Conservation (phyloP, 306 rosid species). For the Sindora glabra region DNA sequence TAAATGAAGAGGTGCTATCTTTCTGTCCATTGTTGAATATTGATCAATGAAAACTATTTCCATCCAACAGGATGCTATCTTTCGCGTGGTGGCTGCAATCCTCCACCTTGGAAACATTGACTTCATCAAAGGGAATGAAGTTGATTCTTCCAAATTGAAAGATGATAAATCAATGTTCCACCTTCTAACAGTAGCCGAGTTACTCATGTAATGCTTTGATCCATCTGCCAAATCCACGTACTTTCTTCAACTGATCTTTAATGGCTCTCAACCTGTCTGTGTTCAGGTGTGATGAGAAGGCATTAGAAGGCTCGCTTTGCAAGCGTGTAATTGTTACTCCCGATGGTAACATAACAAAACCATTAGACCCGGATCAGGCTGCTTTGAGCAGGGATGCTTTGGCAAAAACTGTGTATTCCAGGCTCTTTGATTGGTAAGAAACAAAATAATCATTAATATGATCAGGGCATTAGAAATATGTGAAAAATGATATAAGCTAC, state of each 20-base stretch:
- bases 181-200: constrained; percentile 65
- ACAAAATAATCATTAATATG: neutral
- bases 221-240: neutral
- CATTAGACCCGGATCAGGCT: constrained; percentile 59
- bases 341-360: constrained; percentile 79
- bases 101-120: constrained; percentile 81
- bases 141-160: constrained; percentile 70
- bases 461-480: no score
- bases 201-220: constrained; percentile 50
- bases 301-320: constrained; percentile 75
- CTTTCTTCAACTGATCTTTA: neutral
- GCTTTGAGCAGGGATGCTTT: constrained; percentile 76
- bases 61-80: constrained; percentile 64
- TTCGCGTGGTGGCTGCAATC: constrained; percentile 78
- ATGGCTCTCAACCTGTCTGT: constrained; percentile 14
- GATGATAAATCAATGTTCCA: constrained; percentile 67
- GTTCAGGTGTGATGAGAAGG: constrained; percentile 59
- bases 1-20: neutral
- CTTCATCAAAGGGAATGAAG: constrained; percentile 65
- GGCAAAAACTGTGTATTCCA: constrained; percentile 73
- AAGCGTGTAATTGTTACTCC: constrained; percentile 90
- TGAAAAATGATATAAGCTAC: neutral
- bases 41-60: constrained; percentile 8
- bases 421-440: constrained; percentile 73
- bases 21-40: neutral